Evolutionary conservation across 495 filamentous ascomycete species (phyloP).

Genomic region (Xylaria curta): DNA sequence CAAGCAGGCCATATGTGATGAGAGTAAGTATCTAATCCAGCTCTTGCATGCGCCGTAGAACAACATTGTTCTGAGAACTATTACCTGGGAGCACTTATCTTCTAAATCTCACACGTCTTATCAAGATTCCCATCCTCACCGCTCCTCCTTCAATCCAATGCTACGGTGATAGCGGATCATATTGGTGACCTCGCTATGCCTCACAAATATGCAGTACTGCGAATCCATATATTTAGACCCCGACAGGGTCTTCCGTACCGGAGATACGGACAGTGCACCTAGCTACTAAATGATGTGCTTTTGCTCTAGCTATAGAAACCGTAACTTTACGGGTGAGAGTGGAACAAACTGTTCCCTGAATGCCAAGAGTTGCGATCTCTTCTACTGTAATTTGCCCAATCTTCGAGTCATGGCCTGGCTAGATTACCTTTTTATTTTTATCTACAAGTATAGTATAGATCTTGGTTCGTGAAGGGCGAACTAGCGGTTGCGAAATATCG

Average conservation of each 20-base stretch:
- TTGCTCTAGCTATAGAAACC: neutral
- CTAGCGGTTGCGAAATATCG: neutral
- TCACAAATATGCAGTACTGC: neutral
- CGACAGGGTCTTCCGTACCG: neutral
- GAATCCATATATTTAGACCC: slow-evolving; percentile 1
- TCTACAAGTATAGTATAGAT: neutral
- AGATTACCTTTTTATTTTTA: neutral
- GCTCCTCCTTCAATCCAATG: slow-evolving; percentile 10
- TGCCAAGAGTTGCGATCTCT: neutral
- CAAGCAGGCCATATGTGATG: neutral
- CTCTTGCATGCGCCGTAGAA: neutral
- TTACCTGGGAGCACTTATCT: neutral
- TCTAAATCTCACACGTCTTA: slow-evolving; percentile 14
- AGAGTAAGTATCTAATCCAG: neutral
- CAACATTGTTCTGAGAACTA: neutral
- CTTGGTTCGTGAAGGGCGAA: neutral
- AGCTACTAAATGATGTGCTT: neutral
- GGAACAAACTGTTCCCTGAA: neutral
- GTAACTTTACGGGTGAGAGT: neutral
- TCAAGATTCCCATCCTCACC: slow-evolving; percentile 16
- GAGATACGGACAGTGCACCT: neutral
- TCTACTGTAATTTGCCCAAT: neutral
- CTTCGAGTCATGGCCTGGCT: neutral
- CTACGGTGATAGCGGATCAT: slow-evolving; percentile 21
- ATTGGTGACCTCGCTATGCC: neutral